These are phyloP conservation scores for Zalerion maritima DNA, from an alignment of 495 filamentous ascomycete genomes.

Conservation along the genomic window DNA sequence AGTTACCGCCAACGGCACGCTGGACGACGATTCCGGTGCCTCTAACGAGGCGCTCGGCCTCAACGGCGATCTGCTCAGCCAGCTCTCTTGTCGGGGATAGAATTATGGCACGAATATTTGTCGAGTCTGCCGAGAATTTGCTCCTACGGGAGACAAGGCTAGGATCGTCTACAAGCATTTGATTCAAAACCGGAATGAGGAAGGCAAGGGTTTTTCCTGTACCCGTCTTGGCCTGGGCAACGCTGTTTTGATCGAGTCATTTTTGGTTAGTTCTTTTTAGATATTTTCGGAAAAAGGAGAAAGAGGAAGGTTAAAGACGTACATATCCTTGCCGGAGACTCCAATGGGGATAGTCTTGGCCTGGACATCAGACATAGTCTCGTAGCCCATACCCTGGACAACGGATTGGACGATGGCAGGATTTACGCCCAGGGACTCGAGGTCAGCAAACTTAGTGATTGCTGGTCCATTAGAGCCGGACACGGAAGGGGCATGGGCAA, in stretches of 20 bases:
- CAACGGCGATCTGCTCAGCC: conserved; percentile 82
- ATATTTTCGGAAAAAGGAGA: conserved; percentile 1
- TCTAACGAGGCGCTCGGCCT: conserved; percentile 55
- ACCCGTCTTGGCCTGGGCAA: conserved; percentile 80
- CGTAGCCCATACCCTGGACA: conserved; percentile 56
- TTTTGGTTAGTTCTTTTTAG: conserved; percentile 6
- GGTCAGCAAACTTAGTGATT: conserved; percentile 56
- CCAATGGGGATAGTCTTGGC: conserved; percentile 62
- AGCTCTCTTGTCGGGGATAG: conserved; percentile 91
- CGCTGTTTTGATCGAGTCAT: conserved; percentile 34
- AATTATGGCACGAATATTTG: conserved; percentile 76
- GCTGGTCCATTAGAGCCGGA: conserved; percentile 6
- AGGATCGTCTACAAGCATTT: conserved; percentile 47
- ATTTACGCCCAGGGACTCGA: conserved; percentile 48
- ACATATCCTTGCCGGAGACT: conserved; percentile 72
- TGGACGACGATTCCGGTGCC: conserved; percentile 64
- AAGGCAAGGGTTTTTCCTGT: conserved; percentile 83
- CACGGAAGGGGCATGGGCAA: conserved; percentile 9
- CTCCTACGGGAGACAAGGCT: conserved; percentile 20
- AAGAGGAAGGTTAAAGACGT: conserved; percentile 22
- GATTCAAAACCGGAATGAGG: conserved; percentile 61
- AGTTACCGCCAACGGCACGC: conserved; percentile 77
- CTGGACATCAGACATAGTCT: conserved; percentile 91
- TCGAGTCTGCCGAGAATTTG: conserved; percentile 19
- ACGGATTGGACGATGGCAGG: conserved; percentile 50